Evolutionary conservation across 1,139 yeast genomes (phyloP), one percentile per base, ranked within the genome.

Genomic region (Pichia sp.): DNA sequence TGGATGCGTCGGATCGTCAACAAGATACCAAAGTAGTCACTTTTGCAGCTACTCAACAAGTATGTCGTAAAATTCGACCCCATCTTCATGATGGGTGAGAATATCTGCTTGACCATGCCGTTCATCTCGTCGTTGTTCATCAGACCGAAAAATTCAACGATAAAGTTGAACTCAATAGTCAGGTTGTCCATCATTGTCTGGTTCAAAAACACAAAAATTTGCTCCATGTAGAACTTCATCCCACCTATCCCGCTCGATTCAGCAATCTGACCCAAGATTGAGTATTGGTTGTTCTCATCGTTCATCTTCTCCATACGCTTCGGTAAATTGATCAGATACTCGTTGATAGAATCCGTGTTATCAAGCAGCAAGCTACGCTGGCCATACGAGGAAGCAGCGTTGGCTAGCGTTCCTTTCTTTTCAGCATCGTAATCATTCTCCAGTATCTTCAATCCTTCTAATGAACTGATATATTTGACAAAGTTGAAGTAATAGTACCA

Each of bases 401-500:
- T 42, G 4, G 42, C 6, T 7, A 5, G 6, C 16, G 6, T 41
- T 25, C 26, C 16, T 25, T 26, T 42, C n/a, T 12, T 46, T 3
- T 61, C 64, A 10, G 57, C 62, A 25, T 62, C 63, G 16, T 52
- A 31, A 6, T 50, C 52, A 21, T 41, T 46, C 13, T 50, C 76
- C 5, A 73, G 50, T 8, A 64, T 36, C 22, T 69, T 79, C 54
- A 87, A 68, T 56, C 82, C 82, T 56, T 88, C 87, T 53, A 93
- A 70, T 1, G 96, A 84, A 59, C 85, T 80, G 49, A 85, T 71
- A 67, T 91, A 93, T 60, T 93, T 82, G 23, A 85, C 83, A 65
- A 93, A 91, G 59, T 87, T 79, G 50, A 86, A 78, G 54, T 77
- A 75, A 66, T 93, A 93, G 70, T 93, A 93, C 99, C 99, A 93